Evolutionary conservation across 2,329 filamentous ascomycete genomes (phyloP), one percentile per base, ranked within the genome.

Genomic region (Calonectria honghensis): DNA sequence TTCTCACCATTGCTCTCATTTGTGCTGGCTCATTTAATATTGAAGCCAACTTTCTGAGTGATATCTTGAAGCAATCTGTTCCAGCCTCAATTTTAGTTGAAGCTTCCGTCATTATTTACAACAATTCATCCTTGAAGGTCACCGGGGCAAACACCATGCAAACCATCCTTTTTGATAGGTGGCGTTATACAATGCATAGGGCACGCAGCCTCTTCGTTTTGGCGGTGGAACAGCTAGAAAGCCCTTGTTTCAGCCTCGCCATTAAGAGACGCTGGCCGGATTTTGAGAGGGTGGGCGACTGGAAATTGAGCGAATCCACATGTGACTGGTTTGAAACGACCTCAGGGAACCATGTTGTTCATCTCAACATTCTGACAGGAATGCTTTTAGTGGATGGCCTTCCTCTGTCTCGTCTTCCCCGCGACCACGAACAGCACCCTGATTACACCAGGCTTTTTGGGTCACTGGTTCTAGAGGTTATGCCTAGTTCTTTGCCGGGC

Each of bases 371-470:
- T 4, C 72, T 79, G 0, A 79, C 70, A 2, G 78, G 78, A 2
- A 29, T 69, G 29, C 41, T 79, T 0, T 7, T 79, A 4, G 76
- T 77, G 0, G 59, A 79, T 2, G 75, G 77, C 0, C 35, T 32
- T 2, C 77, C 73, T 0, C 18, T 79, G 1, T 59, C 78, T 7
- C 73, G 76, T 16, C 54, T 78, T 0, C 75, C 77, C 0, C 29
- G 32, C 0, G 67, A 76, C 0, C 75, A 75, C 20, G 73, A 73
- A 7, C 6, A 51, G 1, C 73, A 77, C 0, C 0, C 4, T 0
- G 73, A 79, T 14, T 78, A 78, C n/a, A 11, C n/a, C 4, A 72
- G 45, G 13, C 57, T 80, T 0, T 81, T 81, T 14, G 74, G 77
- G 0, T 29, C 39, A 0, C 7, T 75, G 6, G 35, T 73, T 2